Evolutionary conservation across 225 moss, liverwort and hornwort species (phyloP), one percentile per base, ranked within the genome.

Genomic region (Asterella californica): DNA sequence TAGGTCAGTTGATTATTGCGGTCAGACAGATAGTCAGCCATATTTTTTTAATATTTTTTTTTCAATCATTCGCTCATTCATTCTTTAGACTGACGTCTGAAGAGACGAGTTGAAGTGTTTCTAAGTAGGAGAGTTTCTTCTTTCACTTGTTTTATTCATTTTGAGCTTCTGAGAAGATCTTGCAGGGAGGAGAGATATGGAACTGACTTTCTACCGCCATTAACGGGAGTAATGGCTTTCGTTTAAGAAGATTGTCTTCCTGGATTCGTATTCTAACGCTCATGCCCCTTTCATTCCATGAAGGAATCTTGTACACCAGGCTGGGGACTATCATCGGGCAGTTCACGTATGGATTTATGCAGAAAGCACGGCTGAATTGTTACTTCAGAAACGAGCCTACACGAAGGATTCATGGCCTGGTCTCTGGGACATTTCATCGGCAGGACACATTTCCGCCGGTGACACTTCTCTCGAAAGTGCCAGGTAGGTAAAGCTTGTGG

Each of bases 311-410:
- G 94, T 97, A 67, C 96, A 97, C 80, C 87, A 90, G 67, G 87
- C 94, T 81, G 96, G 96, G 30, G 94, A 97, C 75, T 97, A 83
- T 79, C 96, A 97, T 79, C 90, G 90, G 72, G 88, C 94, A 76
- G 96, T 97, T 81, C 96, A 97, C 76, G 90, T 94, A 36, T 97
- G 96, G 96, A 88, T 97, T 67, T 92, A 91, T 78, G 94, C 90
- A 59, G 96, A 94, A 84, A 90, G 89, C 85, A 93, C 96, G 55
- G 90, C 90, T 74, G 91, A 97, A 82, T 81, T 97, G 79, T 75
- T 97, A 78, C 79, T 97, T 65, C 96, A 97, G 89, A 94, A 92
- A 79, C 85, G 96, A 81, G 94, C 94, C 55, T 84, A 89, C 81
- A 79, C 86, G 84, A 97, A 97, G 82, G 96, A 97, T 54, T 94